A percentile compares a stretch with the other conserved stretches of the same genome.
Conservation (phyloP, 768 basidiomycete species). For the Agaricus sinodeliciosus region DNA sequence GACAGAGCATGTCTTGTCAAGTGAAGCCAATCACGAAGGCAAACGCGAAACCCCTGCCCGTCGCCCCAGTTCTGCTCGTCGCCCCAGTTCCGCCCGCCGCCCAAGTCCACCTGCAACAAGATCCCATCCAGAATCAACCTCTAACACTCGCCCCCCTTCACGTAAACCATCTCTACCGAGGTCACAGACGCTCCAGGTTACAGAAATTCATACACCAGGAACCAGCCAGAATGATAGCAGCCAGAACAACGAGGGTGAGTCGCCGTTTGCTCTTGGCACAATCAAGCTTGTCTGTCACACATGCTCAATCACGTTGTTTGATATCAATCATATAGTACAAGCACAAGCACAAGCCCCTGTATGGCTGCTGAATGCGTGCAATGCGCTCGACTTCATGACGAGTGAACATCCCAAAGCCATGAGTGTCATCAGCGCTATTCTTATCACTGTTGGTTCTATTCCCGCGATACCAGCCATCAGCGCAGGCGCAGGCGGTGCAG, state of each 20-base stretch:
- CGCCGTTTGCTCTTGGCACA: background rate
- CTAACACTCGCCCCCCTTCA: slow-evolving; percentile 13
- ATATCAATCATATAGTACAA: slow-evolving; percentile 9
- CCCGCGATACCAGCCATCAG: slow-evolving; percentile 66
- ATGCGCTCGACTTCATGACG: slow-evolving; percentile 66
- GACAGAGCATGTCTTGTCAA: background rate
- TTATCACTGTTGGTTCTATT: slow-evolving; percentile 73
- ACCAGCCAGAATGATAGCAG: background rate
- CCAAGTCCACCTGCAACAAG: slow-evolving; percentile 16
- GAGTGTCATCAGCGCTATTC: slow-evolving; percentile 68
- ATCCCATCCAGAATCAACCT: slow-evolving; percentile 25
- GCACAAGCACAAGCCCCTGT: slow-evolving; percentile 53
- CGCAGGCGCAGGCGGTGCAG: slow-evolving; percentile 64
- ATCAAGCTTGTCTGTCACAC: background rate
- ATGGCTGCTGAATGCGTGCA: slow-evolving; percentile 75
- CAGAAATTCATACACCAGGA: slow-evolving; percentile 12
- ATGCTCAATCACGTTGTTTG: slow-evolving; percentile 6
- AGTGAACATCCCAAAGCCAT: slow-evolving; percentile 70
- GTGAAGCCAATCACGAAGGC: slow-evolving; percentile 21
- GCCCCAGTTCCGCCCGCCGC: slow-evolving; percentile 11
- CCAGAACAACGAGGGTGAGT: slow-evolving; percentile 19
- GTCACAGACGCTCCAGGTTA: slow-evolving; percentile 14
- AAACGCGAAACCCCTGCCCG: background rate
- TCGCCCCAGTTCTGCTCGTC: too few relatives aligned
- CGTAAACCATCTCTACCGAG: slow-evolving; percentile 20